Conservation (phyloP, 2,329 filamentous ascomycete species). For the Madurella fahalii region DNA sequence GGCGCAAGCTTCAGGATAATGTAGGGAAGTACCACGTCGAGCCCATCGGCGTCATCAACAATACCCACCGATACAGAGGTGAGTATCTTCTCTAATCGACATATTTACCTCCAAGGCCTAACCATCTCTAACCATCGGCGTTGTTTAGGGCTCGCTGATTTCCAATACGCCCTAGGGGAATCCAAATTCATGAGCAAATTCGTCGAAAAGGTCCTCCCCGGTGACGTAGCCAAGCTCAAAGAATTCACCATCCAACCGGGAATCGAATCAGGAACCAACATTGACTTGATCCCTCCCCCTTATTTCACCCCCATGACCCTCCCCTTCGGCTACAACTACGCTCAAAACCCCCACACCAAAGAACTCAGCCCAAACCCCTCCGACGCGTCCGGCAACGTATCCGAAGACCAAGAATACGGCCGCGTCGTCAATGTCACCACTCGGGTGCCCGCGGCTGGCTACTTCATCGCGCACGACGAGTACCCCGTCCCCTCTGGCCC, state of each 20-base stretch:
- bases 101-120: too few species aligned
- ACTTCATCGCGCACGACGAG: slow-evolving; percentile 57
- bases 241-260: slow-evolving; percentile 64
- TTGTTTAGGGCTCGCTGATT: slow-evolving; percentile 68
- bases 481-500: slow-evolving; percentile 62
- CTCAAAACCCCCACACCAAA: slow-evolving; percentile 73
- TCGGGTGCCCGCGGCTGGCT: slow-evolving; percentile 52
- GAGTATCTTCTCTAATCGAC: slow-evolving; percentile 16
- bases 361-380: slow-evolving; percentile 28
- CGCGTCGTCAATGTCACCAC: slow-evolving; percentile 55
- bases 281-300: slow-evolving; percentile 75
- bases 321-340: slow-evolving; percentile 76
- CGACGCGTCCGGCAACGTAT: slow-evolving; percentile 29
- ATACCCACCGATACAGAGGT: slow-evolving; percentile 83
- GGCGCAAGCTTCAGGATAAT: slow-evolving; percentile 68
- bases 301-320: slow-evolving; percentile 70
- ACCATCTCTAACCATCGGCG: background rate
- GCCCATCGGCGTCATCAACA: slow-evolving; percentile 66
- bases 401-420: slow-evolving; percentile 50
- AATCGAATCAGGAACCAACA: slow-evolving; percentile 54
- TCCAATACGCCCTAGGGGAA: slow-evolving; percentile 70
- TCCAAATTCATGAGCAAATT: slow-evolving; percentile 69
- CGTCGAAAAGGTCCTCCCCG: slow-evolving; percentile 64
- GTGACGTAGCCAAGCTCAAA: slow-evolving; percentile 54
- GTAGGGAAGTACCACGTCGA: slow-evolving; percentile 62